Evolutionary conservation across 345 rosid genomes (phyloP).

Genomic region (Kernera saxatilis): DNA sequence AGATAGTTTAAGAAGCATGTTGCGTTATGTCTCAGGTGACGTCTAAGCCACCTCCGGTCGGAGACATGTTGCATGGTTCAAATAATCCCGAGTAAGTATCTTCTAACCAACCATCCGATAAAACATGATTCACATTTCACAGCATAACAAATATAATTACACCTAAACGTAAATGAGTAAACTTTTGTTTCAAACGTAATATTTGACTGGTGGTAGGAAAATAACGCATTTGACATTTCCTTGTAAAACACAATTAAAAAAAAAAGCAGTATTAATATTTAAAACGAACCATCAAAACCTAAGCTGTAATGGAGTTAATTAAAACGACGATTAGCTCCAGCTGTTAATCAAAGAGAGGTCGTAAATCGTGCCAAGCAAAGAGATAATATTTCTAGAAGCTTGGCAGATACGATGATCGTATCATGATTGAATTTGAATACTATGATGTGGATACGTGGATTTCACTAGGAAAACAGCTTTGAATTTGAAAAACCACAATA

Average conservation of each 20-base stretch:
- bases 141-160: too few relatives aligned
- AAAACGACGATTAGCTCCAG: not conserved
- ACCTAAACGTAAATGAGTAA: too few relatives aligned
- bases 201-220: too few relatives aligned
- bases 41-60: not conserved
- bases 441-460: not conserved
- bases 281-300: not conserved
- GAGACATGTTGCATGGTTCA: conserved; percentile 3
- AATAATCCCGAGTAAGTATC: conserved; percentile 7
- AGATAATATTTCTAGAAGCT: not conserved
- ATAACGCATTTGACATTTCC: too few relatives aligned
- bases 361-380: not conserved
- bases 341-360: not conserved
- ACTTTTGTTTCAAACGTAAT: too few relatives aligned
- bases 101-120: not conserved
- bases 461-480: not conserved
- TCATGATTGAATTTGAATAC: too few relatives aligned
- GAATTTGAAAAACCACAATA: not conserved
- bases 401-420: not conserved
- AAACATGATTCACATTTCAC: not conserved
- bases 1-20: not conserved
- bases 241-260: too few relatives aligned
- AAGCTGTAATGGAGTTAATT: not conserved
- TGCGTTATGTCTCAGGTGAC: conserved; percentile 13
- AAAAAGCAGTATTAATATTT: not conserved